phyloP scores from a whole-genome alignment of 208 protist genomes.

The Tritrichomonas musculus region DNA sequence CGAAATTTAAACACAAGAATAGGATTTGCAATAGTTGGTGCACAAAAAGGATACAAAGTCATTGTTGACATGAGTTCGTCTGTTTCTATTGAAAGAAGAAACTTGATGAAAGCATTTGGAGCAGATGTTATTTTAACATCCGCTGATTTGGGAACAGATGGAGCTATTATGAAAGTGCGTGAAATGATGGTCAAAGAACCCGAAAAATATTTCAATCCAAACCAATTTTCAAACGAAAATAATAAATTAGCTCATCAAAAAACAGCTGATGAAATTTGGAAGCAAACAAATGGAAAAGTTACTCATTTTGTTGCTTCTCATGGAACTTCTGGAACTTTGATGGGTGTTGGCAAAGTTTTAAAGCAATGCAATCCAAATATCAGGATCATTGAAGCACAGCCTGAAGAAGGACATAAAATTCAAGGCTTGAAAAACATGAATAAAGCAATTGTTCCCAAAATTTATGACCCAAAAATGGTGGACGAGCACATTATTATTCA shows the following conservation, averaged over 20 bases:
- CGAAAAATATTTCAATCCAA: conserved; percentile 3
- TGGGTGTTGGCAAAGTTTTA: not conserved
- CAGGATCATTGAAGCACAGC: not conserved
- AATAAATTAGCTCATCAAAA: conserved; percentile 72
- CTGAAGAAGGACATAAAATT: not conserved
- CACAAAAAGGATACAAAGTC: conserved; percentile 81
- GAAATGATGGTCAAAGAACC: not conserved
- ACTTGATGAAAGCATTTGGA: conserved; percentile 70
- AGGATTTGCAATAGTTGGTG: conserved; percentile 77
- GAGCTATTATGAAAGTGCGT: not conserved
- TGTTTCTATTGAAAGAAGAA: conserved; percentile 88
- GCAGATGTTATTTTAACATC: conserved; percentile 84
- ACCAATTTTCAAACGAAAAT: conserved; percentile 70
- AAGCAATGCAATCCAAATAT: not conserved
- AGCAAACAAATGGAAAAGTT: conserved; percentile 4
- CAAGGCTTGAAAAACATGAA: not conserved
- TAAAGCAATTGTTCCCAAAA: not conserved
- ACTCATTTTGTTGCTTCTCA: not conserved
- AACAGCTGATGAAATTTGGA: conserved; percentile 69
- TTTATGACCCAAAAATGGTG: not conserved
- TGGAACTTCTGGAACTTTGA: conserved; percentile 27
- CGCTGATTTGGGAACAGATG: conserved; percentile 48
- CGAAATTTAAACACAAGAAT: conserved; percentile 65
- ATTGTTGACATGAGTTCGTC: conserved; percentile 90
- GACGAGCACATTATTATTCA: not conserved